Evolutionary conservation across 345 rosid genomes (phyloP).

Genomic region (Crucihimalaya himalaica): DNA sequence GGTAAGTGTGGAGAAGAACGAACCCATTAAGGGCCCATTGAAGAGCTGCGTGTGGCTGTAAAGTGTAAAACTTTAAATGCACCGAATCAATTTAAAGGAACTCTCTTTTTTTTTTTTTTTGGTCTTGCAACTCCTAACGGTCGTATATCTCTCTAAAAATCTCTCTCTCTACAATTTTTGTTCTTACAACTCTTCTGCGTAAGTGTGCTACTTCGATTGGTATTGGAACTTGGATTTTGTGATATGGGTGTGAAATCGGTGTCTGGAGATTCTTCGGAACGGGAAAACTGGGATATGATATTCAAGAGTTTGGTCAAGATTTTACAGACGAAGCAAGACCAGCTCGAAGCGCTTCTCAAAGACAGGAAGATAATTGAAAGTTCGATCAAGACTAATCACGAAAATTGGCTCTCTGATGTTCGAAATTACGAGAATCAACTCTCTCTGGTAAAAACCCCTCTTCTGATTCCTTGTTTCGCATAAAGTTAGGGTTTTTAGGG

Average conservation of each 20-base stretch:
- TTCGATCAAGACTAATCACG: slow-evolving; percentile 47
- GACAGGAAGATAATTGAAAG: slow-evolving; percentile 66
- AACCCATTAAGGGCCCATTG: slow-evolving; percentile 1
- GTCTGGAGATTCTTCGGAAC: slow-evolving; percentile 42
- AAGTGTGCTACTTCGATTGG: slow-evolving; percentile 19
- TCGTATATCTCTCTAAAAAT: slow-evolving; percentile 17
- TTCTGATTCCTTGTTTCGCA: neutral
- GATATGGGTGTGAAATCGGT: slow-evolving; percentile 38
- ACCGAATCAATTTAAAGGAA: neutral
- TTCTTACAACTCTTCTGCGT: neutral
- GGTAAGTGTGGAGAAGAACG: neutral
- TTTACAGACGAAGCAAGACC: slow-evolving; percentile 60
- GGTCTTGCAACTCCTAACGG: slow-evolving; percentile 25
- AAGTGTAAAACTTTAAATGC: neutral
- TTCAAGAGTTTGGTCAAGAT: slow-evolving; percentile 54
- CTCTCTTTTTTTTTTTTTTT: neutral
- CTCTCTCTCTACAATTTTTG: slow-evolving; percentile 1
- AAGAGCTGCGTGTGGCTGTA: slow-evolving; percentile 1
- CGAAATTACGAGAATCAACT: slow-evolving; percentile 50
- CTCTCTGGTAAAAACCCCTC: slow-evolving; percentile 47
- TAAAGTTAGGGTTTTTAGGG: slow-evolving; percentile 41
- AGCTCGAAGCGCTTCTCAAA: slow-evolving; percentile 57
- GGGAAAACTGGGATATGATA: slow-evolving; percentile 61
- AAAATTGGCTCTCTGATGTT: slow-evolving; percentile 53
- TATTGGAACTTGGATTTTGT: neutral